phyloP scores from a whole-genome alignment of 257 asterid genomes.

The Nicotiana tabacum region DNA sequence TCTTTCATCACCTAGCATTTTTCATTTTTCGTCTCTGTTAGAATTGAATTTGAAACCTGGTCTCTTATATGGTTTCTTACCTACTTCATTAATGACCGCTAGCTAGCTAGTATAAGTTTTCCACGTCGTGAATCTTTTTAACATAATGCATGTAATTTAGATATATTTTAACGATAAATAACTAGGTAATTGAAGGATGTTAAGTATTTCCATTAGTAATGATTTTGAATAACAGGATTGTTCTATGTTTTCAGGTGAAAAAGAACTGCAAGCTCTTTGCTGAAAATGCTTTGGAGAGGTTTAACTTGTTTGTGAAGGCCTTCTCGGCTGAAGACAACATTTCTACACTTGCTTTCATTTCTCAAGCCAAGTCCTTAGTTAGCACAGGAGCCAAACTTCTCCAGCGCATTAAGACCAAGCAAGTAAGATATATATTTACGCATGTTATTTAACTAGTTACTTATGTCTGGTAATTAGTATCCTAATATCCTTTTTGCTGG shows the following conservation, averaged over 20 bases:
- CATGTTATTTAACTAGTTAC: not conserved
- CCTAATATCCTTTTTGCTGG: not conserved
- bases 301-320: conserved; percentile 48
- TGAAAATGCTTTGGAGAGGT: conserved; percentile 60
- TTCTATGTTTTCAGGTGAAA: conserved; percentile 46
- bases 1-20: not conserved
- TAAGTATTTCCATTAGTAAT: not conserved
- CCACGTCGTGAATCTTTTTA: not conserved
- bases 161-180: not conserved
- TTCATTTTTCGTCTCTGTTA: not conserved
- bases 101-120: not conserved
- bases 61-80: not conserved
- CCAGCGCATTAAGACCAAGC: conserved; percentile 53
- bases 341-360: conserved; percentile 38
- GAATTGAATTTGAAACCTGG: not conserved
- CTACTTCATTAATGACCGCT: not conserved
- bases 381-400: conserved; percentile 46
- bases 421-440: conserved; percentile 32
- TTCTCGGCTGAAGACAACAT: conserved; percentile 54
- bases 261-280: conserved; percentile 46
- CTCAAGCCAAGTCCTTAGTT: conserved; percentile 53
- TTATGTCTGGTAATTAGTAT: not conserved
- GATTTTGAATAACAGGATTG: not conserved
- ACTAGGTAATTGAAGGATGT: not conserved
- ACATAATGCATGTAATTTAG: not conserved